Evolutionary conservation across 2,329 filamentous ascomycete species (phyloP).

Genomic region (Cercospora brassicicola): DNA sequence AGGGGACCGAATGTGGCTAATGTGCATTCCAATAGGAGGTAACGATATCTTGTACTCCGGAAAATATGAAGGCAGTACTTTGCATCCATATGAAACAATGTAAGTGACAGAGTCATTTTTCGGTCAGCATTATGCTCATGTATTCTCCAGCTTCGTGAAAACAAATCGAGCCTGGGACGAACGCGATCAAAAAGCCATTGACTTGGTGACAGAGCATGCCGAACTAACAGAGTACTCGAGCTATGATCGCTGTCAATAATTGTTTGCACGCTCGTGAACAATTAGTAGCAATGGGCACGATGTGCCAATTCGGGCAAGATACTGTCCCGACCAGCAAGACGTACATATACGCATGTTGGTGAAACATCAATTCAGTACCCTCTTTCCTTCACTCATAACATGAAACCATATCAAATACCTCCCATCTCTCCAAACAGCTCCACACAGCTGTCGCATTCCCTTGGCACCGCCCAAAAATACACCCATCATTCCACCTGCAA

Average conservation of each 20-base stretch:
- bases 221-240: slow-evolving; percentile 22
- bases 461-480: not conserved
- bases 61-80: slow-evolving; percentile 15
- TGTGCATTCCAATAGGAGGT: not conserved
- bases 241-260: slow-evolving; percentile 16
- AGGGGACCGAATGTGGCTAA: too few relatives aligned
- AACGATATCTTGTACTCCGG: slow-evolving; percentile 18
- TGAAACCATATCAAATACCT: not conserved
- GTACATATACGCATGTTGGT: too few relatives aligned
- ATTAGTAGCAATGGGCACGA: not conserved
- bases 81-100: slow-evolving; percentile 26
- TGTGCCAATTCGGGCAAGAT: too few relatives aligned
- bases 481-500: not conserved
- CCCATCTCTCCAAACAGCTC: not conserved
- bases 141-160: slow-evolving; percentile 19
- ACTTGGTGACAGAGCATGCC: slow-evolving; percentile 22
- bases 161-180: slow-evolving; percentile 23
- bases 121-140: not conserved
- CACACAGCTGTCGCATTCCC: not conserved
- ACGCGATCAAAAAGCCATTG: slow-evolving; percentile 17
- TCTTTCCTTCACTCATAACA: not conserved
- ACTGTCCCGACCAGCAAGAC: too few relatives aligned
- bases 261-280: not conserved
- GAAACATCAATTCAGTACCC: too few relatives aligned
- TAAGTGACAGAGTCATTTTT: not conserved